phyloP scores from a whole-genome alignment of 805 yeast genomes.

The Limtongia smithiae region DNA sequence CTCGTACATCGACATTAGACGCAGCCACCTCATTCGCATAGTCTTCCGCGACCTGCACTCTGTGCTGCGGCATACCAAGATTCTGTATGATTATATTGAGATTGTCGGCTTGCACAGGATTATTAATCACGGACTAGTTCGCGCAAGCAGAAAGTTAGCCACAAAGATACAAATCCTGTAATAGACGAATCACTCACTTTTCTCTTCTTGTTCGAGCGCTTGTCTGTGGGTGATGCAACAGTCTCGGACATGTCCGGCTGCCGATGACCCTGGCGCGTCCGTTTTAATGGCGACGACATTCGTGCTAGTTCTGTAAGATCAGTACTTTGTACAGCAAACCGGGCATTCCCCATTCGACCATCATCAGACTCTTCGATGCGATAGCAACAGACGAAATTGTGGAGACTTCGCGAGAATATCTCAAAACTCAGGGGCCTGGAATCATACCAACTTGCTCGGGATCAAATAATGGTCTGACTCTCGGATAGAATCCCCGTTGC shows the following conservation, averaged over 20 bases:
- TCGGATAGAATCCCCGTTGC: too few relatives aligned
- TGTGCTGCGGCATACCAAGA: conserved; percentile 66
- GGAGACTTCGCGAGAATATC: too few relatives aligned
- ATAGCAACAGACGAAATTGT: too few relatives aligned
- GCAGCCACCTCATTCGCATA: conserved; percentile 69
- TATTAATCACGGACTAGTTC: conserved; percentile 12
- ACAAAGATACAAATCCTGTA: neutral
- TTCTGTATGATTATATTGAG: conserved; percentile 51
- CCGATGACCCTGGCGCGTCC: conserved; percentile 14
- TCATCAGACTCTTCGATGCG: too few relatives aligned
- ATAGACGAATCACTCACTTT: conserved; percentile 21
- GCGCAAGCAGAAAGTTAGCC: neutral
- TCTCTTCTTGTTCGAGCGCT: conserved; percentile 19
- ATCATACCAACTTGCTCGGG: too few relatives aligned
- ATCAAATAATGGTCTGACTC: too few relatives aligned
- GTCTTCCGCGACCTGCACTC: conserved; percentile 66
- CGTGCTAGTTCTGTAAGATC: too few relatives aligned
- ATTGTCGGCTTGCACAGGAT: conserved; percentile 17
- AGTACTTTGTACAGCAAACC: too few relatives aligned
- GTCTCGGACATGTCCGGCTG: neutral
- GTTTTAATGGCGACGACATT: conserved; percentile 27
- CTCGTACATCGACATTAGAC: conserved; percentile 75
- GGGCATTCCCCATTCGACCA: too few relatives aligned
- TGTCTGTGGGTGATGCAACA: conserved; percentile 6
- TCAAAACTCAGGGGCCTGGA: too few relatives aligned